A percentile compares a stretch with the other conserved stretches of the same genome.
Conservation (phyloP, 495 filamentous ascomycete genomes). For the Aspergillus sclerotioniger region DNA sequence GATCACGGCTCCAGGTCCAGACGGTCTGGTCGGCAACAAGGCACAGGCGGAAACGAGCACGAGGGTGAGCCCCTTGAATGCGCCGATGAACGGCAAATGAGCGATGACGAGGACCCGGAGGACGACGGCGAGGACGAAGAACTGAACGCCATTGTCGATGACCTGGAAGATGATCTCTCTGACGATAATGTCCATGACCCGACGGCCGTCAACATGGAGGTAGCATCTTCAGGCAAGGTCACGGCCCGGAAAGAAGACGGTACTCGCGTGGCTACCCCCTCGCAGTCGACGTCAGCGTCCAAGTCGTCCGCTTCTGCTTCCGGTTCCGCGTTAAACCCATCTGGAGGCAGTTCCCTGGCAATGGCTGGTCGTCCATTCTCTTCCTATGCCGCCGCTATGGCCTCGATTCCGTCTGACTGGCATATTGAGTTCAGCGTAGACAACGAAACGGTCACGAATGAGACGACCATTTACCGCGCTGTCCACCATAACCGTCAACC, state of each 20-base stretch:
- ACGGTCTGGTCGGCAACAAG: slow-evolving; percentile 51
- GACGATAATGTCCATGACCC: slow-evolving; percentile 72
- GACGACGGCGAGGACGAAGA: slow-evolving; percentile 66
- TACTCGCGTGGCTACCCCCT: slow-evolving; percentile 83
- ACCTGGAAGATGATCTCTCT: slow-evolving; percentile 86
- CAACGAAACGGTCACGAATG: slow-evolving; percentile 76
- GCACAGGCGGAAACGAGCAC: slow-evolving; percentile 50
- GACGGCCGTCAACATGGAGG: slow-evolving; percentile 87
- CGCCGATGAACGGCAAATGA: slow-evolving; percentile 86
- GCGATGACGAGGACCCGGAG: slow-evolving; percentile 68
- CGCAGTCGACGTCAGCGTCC: slow-evolving; percentile 54
- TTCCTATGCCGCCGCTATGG: slow-evolving; percentile 81
- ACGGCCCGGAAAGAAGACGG: slow-evolving; percentile 97
- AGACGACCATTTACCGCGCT: slow-evolving; percentile 95
- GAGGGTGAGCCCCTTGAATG: slow-evolving; percentile 75
- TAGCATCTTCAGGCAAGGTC: slow-evolving; percentile 85
- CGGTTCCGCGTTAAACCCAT: slow-evolving; percentile 30
- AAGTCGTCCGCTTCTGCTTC: slow-evolving; percentile 47
- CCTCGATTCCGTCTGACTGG: slow-evolving; percentile 81
- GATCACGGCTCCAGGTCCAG: slow-evolving; percentile 37
- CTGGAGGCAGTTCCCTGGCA: slow-evolving; percentile 38
- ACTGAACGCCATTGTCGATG: slow-evolving; percentile 83
- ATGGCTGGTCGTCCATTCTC: slow-evolving; percentile 50
- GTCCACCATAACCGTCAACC: slow-evolving; percentile 71
- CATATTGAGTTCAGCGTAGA: slow-evolving; percentile 95